Conservation (phyloP, 805 yeast species). For the Saturnispora dispora region DNA sequence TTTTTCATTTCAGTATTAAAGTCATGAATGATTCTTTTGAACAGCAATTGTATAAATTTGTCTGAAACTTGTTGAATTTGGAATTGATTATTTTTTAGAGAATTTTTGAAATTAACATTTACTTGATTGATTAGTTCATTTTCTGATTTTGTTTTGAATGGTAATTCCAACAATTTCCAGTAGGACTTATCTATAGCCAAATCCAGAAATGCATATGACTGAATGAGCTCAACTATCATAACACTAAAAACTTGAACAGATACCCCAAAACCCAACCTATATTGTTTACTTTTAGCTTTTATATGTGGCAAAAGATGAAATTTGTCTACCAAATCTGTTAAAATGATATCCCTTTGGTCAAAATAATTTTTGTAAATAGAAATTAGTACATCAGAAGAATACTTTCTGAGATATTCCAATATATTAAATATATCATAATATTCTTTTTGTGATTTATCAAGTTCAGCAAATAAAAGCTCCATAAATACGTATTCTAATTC, state of each 20-base stretch:
- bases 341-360: constrained; percentile 50
- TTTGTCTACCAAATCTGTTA: constrained; percentile 49
- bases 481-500: constrained; percentile 45
- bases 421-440: background rate
- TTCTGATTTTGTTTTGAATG: constrained; percentile 10
- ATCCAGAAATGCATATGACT: constrained; percentile 13
- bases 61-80: constrained; percentile 14
- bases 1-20: constrained; percentile 27
- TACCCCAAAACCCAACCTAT: constrained; percentile 34
- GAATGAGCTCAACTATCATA: constrained; percentile 37
- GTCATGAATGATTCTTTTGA: constrained; percentile 24
- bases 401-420: constrained; percentile 21
- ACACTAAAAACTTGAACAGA: constrained; percentile 41
- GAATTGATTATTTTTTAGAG: background rate
- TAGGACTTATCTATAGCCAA: constrained; percentile 18
- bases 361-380: constrained; percentile 33
- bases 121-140: constrained; percentile 5
- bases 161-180: constrained; percentile 14
- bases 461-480: constrained; percentile 33
- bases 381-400: constrained; percentile 26
- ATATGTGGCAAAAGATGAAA: constrained; percentile 41
- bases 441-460: constrained; percentile 5
- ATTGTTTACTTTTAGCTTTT: constrained; percentile 36
- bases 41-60: constrained; percentile 24
- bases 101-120: background rate